A percentile compares a stretch with the other conserved stretches of the same genome.
phyloP scores from a whole-genome alignment of 345 rosid genomes.

The Salix purpurea region DNA sequence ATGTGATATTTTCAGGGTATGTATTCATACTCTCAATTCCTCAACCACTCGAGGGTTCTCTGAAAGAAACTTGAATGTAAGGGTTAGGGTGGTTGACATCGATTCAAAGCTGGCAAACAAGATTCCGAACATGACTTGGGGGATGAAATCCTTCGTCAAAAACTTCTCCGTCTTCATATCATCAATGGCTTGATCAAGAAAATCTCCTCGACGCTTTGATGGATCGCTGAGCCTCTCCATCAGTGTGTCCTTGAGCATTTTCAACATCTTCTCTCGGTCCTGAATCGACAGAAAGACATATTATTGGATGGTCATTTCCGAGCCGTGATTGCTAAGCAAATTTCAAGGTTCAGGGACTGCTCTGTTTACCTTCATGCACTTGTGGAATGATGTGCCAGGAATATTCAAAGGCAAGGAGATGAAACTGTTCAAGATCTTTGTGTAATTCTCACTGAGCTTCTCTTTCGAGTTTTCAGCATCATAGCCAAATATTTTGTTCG shows the following conservation, averaged over 20 bases:
- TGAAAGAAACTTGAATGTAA: constrained; percentile 24
- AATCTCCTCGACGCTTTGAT: constrained; percentile 12
- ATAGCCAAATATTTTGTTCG: constrained; percentile 19
- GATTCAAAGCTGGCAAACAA: constrained; percentile 18
- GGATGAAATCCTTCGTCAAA: constrained; percentile 24
- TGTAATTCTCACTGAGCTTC: constrained; percentile 17
- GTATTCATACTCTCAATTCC: constrained; percentile 22
- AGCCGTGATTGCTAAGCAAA: background rate
- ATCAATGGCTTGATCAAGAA: constrained; percentile 19
- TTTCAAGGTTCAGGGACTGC: background rate
- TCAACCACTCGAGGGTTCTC: constrained; percentile 33
- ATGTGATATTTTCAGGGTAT: background rate
- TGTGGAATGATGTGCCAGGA: constrained; percentile 35
- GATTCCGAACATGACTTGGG: constrained; percentile 22
- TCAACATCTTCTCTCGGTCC: constrained; percentile 14
- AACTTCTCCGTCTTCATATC: constrained; percentile 24
- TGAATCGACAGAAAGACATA: background rate
- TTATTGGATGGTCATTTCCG: background rate
- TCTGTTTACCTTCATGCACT: constrained; percentile 31
- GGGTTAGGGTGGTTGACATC: background rate
- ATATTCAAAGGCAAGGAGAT: constrained; percentile 35
- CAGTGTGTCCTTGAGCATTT: constrained; percentile 1
- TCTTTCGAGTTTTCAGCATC: constrained; percentile 8
- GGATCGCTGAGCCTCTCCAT: constrained; percentile 15
- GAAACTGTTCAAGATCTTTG: background rate